phyloP scores from a whole-genome alignment of 805 yeast genomes.

The Torulaspora delbrueckii region DNA sequence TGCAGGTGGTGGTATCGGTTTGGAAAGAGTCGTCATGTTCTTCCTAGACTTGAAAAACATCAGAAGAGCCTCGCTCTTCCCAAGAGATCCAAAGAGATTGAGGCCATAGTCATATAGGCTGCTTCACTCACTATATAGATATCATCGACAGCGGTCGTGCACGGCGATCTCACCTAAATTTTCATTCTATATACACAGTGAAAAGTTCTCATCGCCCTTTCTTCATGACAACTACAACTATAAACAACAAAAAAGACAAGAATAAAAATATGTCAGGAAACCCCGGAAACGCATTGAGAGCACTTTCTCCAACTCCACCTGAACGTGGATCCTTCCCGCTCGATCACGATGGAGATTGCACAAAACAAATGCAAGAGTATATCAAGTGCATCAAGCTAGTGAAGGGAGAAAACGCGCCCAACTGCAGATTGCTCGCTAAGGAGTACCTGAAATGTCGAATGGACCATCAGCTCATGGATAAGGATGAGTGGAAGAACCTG shows the following conservation, averaged over 20 bases:
- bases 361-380: conserved; percentile 66
- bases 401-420: conserved; percentile 81
- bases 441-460: conserved; percentile 79
- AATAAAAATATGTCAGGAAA: conserved; percentile 34
- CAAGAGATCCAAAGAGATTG: conserved; percentile 95
- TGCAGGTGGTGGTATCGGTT: conserved; percentile 99
- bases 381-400: conserved; percentile 73
- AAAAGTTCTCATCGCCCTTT: conserved; percentile 4
- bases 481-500: conserved; percentile 54
- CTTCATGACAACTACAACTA: neutral
- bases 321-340: conserved; percentile 95
- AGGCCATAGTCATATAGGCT: conserved; percentile 53
- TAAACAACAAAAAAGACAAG: neutral
- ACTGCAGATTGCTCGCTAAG: conserved; percentile 81
- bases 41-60: conserved; percentile 94
- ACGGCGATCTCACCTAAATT: neutral
- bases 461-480: conserved; percentile 66
- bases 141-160: neutral
- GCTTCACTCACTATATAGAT: neutral
- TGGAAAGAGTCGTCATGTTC: conserved; percentile 98
- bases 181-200: neutral
- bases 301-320: conserved; percentile 84
- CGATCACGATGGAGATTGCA: conserved; percentile 85
- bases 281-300: conserved; percentile 44
- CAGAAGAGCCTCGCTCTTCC: conserved; percentile 98